Percentiles rank a stretch among this genome's conserved stretches.
Conservation (phyloP, 1,284 basidiomycete genomes). For the Ustilago loliicola region DNA sequence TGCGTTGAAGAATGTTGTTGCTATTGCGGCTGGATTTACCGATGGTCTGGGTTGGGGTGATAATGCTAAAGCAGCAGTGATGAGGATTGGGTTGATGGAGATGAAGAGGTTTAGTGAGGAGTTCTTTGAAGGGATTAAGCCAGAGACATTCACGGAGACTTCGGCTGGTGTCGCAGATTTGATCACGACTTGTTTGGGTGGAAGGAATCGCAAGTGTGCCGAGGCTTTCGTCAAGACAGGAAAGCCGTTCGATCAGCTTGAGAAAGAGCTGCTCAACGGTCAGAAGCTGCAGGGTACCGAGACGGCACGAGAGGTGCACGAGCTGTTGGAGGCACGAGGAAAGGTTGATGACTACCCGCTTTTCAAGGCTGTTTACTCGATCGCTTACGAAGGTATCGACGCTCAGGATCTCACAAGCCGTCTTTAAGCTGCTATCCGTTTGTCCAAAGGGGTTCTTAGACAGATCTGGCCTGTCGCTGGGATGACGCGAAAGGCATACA, state of each 20-base stretch:
- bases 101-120: constrained; percentile 73
- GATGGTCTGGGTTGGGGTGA: constrained; percentile 75
- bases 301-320: constrained; percentile 74
- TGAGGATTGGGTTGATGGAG: constrained; percentile 73
- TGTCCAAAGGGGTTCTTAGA: not conserved
- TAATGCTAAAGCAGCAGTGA: constrained; percentile 76
- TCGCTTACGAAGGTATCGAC: constrained; percentile 67
- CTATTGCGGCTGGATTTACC: constrained; percentile 75
- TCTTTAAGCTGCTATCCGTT: constrained; percentile 29
- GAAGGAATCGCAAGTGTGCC: constrained; percentile 74
- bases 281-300: constrained; percentile 76
- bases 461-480: not conserved
- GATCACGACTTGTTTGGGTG: constrained; percentile 76
- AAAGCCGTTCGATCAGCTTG: constrained; percentile 74
- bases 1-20: constrained; percentile 75
- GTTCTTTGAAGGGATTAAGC: constrained; percentile 74
- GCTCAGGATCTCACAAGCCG: constrained; percentile 71
- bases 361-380: constrained; percentile 73
- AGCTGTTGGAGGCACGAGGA: constrained; percentile 73
- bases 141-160: constrained; percentile 74
- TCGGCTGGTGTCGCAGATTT: constrained; percentile 75
- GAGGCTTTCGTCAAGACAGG: constrained; percentile 74
- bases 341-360: constrained; percentile 74
- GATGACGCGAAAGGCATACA: not conserved
- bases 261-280: constrained; percentile 75